Base-by-base conservation (phyloP, 2,329 filamentous ascomycete genomes). In the Talaromyces rugulosus region DNA sequence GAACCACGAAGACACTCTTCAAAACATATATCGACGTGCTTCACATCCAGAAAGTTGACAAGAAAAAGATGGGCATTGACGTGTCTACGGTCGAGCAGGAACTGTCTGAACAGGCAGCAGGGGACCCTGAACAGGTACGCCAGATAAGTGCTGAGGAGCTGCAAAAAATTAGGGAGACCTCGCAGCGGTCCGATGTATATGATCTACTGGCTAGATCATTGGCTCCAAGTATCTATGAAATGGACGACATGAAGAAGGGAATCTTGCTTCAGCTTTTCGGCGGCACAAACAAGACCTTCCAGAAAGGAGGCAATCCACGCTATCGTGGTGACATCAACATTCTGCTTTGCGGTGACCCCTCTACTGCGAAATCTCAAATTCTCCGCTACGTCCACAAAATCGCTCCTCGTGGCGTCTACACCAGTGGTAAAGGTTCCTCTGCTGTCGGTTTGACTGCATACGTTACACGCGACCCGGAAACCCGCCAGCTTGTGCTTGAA, bases 171-270 rank as follows among this genome's bases (percentile, higher is more conserved):
- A 89, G 86, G 70, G 87, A 85, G 63, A 95, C 90, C 11, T 91
- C 90, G 11, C 83, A 85, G 34, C 87, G 95, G 59, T 82, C 88
- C 1, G 95, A 99, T 74, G 88, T 99, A 59, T 99, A 99, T 75
- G 93, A 99, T 27, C 85, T 99, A 28, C 85, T 99, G 4, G 85
- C 95, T 18, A 87, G 94, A 42, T 98, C 94, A 1, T 82, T 99
- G 31, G 95, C 95, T 2, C 95, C 95, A 14, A 97, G 93, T 63
- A 89, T 99, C 71, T 97, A 96, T 79, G 95, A 99, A 77, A 90
- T 96, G 88, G 95, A 99, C 68, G 95, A 99, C 71, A 92, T 98
- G 55, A 99, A 99, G 83, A 99, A 99, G 79, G 95, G 95, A 11
- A 97, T 99, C 64, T 82, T 99, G 11, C 87, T 99, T 4, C 95